Base-by-base conservation (phyloP, 2,329 filamentous ascomycete species). In the Furcasterigmium furcatum region DNA sequence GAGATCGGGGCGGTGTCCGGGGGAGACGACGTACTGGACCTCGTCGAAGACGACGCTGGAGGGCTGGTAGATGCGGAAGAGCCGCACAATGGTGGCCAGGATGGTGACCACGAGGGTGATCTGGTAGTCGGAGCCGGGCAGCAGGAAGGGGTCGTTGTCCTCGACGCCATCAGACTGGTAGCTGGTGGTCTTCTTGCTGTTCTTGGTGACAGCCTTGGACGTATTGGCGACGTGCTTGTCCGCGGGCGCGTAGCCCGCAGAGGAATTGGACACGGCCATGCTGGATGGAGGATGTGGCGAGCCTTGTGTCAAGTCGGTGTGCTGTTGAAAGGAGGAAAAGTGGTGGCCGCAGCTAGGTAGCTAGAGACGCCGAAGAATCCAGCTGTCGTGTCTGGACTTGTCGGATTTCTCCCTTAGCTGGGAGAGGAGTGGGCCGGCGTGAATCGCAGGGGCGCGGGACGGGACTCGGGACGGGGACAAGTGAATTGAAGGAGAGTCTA, bases 11-110 rank as follows among this genome's bases (percentile, higher is more conserved):
- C 41, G 29, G 21, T 27, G 16, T 27, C 25, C 38, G 34, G 19
- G 41, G 44, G 46, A 46, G 20, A 47, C n/a, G 40, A 84, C 90
- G 66, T 82, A 96, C 91, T 99, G 94, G 66, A 99, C 94, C 74
- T 99, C 94, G 68, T 99, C 94, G 66, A 99, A 99, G 55, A 99
- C 94, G 50, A 99, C 94, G 60, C 91, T 96, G 60, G 84, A 87
- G 46, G 94, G 94, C 66, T 96, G 90, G 66, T 95, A 96, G 71
- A 99, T 96, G 62, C 90, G 85, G 76, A 95, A 99, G 52, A 97
- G 72, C 53, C 94, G 88, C 54, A 99, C 89, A 54, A 85, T 72
- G 45, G 86, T 78, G 42, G 88, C 88, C 52, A 96, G 58, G 16
- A 91, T 55, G 43, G 90, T 95, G 55, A 97, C 68, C 42, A 78